These are phyloP conservation scores for Pleurotus djamor DNA, from an alignment of 768 basidiomycete species.

Conservation along the genomic window DNA sequence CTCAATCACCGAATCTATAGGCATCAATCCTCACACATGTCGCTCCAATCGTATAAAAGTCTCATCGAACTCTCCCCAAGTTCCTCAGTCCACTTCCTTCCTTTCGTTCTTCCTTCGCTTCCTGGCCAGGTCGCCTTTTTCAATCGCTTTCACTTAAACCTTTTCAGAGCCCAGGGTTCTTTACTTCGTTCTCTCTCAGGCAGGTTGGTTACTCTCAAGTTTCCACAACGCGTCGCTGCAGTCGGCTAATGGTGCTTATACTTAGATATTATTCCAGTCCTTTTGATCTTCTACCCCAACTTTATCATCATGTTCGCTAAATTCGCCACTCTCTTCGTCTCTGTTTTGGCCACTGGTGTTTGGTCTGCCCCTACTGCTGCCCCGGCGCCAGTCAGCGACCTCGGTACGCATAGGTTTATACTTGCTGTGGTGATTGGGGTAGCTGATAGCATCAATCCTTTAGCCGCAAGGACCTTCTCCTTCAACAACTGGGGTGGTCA, in stretches of 20 bases:
- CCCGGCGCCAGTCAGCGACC: conserved; percentile 18
- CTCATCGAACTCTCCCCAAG: not conserved
- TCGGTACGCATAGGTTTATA: conserved; percentile 17
- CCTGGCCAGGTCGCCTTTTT: conserved; percentile 38
- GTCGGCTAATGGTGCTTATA: not conserved
- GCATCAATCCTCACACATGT: not conserved
- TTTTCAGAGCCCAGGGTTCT: conserved; percentile 22
- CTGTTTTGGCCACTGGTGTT: conserved; percentile 25
- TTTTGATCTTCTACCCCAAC: conserved; percentile 15
- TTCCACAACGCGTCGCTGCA: conserved; percentile 18
- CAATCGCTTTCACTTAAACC: conserved; percentile 27
- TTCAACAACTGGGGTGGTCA: conserved; percentile 38
- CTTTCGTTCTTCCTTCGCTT: conserved; percentile 18
- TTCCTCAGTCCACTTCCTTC: conserved; percentile 16
- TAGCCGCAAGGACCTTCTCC: conserved; percentile 16
- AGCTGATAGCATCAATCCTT: not conserved
- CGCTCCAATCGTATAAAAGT: conserved; percentile 15
- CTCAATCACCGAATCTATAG: not conserved
- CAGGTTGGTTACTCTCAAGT: not conserved
- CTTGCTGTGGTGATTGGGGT: not conserved
- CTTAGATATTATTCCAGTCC: not conserved
- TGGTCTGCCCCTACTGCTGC: conserved; percentile 24
- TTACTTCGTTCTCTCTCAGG: conserved; percentile 21
- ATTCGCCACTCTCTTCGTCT: conserved; percentile 28
- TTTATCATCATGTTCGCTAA: conserved; percentile 33